These are phyloP conservation scores for Inga leiocalycina DNA, from an alignment of 306 rosid species.

Conservation along the genomic window DNA sequence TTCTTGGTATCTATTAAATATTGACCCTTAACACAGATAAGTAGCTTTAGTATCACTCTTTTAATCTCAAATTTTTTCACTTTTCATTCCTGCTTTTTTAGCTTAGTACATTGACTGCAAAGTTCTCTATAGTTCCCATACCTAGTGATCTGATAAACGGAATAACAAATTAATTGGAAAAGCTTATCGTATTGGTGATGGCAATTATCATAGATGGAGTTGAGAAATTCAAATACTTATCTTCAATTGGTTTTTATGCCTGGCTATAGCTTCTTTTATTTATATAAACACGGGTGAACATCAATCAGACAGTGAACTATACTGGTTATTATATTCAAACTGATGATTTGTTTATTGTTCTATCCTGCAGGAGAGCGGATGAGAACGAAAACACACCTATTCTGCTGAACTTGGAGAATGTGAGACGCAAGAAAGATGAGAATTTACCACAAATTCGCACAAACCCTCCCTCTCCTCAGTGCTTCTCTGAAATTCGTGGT, in stretches of 20 bases:
- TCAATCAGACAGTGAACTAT: background rate
- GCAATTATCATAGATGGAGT: background rate
- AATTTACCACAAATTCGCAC: conserved; percentile 62
- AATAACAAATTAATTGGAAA: background rate
- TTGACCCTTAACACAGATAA: background rate
- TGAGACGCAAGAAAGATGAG: conserved; percentile 52
- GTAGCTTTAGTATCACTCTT: background rate
- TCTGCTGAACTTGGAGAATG: conserved; percentile 57
- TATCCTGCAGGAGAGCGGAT: conserved; percentile 54
- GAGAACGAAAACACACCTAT: conserved; percentile 65
- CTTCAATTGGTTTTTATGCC: background rate
- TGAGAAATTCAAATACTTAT: background rate
- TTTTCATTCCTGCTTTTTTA: background rate
- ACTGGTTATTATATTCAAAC: background rate
- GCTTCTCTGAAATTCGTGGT: conserved; percentile 68
- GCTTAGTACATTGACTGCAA: background rate
- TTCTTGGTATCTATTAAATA: background rate
- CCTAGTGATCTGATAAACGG: background rate
- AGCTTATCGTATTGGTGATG: background rate
- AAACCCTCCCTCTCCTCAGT: conserved; percentile 97
- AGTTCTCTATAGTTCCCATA: background rate
- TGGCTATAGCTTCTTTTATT: background rate
- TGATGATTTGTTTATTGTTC: conserved; percentile 19
- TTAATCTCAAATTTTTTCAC: background rate
- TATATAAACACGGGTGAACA: background rate